Evolutionary conservation across 352 stramenopile genomes (phyloP).

Genomic region (Globisporangium splendens): DNA sequence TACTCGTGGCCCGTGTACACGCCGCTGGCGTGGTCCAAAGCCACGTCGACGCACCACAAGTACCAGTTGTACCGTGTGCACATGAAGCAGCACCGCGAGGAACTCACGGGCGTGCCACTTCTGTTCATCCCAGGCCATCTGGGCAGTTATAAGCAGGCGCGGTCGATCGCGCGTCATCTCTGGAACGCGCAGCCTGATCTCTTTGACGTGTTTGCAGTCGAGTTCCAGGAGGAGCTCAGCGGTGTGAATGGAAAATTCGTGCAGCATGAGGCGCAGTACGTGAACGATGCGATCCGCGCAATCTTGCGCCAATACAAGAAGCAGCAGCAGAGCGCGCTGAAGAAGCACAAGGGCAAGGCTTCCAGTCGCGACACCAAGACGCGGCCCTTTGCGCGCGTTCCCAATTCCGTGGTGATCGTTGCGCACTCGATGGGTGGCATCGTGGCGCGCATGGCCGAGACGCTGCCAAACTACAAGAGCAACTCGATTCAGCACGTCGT

Average conservation of each 20-base stretch:
- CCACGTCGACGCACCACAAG: conserved; percentile 39
- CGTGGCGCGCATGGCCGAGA: conserved; percentile 55
- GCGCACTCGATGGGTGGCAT: conserved; percentile 86
- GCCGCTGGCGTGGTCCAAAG: conserved; percentile 32
- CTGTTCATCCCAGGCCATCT: conserved; percentile 82
- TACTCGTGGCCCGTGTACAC: conserved; percentile 85
- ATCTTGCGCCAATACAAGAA: conserved; percentile 78
- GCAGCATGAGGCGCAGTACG: conserved; percentile 59
- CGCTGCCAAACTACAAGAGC: conserved; percentile 72
- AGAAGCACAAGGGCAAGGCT: conserved; percentile 13
- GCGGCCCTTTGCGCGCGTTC: conserved; percentile 11
- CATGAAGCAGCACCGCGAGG: conserved; percentile 46
- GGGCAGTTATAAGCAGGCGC: conserved; percentile 84
- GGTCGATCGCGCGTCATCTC: conserved; percentile 71
- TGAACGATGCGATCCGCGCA: conserved; percentile 67
- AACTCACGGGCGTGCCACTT: conserved; percentile 64
- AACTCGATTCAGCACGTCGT: conserved; percentile 77
- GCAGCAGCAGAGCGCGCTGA: conserved; percentile 19
- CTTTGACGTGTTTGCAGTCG: conserved; percentile 80
- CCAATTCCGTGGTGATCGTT: conserved; percentile 69
- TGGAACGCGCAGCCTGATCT: conserved; percentile 47
- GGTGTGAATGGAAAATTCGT: conserved; percentile 69
- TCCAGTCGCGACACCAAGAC: conserved; percentile 9
- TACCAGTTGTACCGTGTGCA: conserved; percentile 68
- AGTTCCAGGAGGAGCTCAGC: conserved; percentile 75